Evolutionary conservation across 495 filamentous ascomycete species (phyloP), one percentile per base, ranked within the genome.

Genomic region (Xylaria longipes): DNA sequence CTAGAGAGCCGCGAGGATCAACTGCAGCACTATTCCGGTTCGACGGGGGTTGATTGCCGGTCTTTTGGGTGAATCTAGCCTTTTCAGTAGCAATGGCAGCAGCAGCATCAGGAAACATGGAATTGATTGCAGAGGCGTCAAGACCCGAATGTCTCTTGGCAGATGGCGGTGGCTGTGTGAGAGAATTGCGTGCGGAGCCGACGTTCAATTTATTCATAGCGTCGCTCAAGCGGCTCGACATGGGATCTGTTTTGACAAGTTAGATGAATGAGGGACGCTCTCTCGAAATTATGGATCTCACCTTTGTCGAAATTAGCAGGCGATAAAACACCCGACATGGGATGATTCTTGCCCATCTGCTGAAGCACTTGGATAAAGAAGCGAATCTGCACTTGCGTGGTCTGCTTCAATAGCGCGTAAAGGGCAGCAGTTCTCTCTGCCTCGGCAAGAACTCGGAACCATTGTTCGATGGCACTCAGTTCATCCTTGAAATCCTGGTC

Each of bases 401-500:
- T 98, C 83, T 99, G 96, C 87, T 98, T 97, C 57, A 99, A 85
- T 71, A 99, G 84, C 41, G 96, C 95, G 83, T 99, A 98, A 54
- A 98, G 82, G 33, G 96, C 97, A 48, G 96, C 96, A 8, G 96
- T 99, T 65, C 96, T 86, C 83, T 99, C 96, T 25, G 96, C 94
- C 82, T 99, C 96, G 77, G 95, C 97, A 67, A 99, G 86, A 35
- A 99, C 96, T 57, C 94, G 92, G 82, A 99, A 99, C 96, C 96
- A 99, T 84, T 99, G 95, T 84, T 99, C 96, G 78, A 99, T 99
- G 70, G 96, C 96, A 81, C 93, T 96, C 64, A 99, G 89, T 82
- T 99, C 96, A 84, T 98, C 96, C 85, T 98, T 99, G 85, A 99
- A 99, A 74, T 99, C 97, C 82, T 99, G 97, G 80, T 99, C 96